Evolutionary conservation across 768 basidiomycete species (phyloP), one percentile per base, ranked within the genome.

Genomic region (Glaciozyma antarctica): DNA sequence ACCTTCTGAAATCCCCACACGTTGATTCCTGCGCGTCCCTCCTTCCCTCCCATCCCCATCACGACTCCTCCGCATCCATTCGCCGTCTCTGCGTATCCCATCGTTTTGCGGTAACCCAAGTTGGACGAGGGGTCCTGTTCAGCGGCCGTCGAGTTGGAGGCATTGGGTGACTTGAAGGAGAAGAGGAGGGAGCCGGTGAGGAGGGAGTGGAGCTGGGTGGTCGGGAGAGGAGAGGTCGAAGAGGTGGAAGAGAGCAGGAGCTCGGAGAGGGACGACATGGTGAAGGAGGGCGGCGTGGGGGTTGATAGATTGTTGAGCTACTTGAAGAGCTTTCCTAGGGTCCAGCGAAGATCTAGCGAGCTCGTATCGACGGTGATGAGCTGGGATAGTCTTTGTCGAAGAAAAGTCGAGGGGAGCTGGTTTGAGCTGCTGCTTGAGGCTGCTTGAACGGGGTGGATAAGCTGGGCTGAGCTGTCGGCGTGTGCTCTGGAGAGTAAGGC

Each of bases 1-100:
- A 88, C 94, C 80, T 91, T 93, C 81, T 97, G 91, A 77, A 91
- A 97, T 69, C 84, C 86, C 77, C 94, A 98, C 22, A 92, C 86
- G 73, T 94, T 86, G 69, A 95, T 73, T 51, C 94, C 81, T 0
- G 89, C 84, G 76, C 95, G 95, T 64, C 92, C 90, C 55, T 85
- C 83, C 75, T 95, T 92, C 2, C 86, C 85, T 34, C 89, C 85
- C 26, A 95, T 80, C 5, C 63, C 68, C 7, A 67, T 44, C 60
- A 95, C 81, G 64, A 90, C 80, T 1, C 93, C 92, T 28, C 94
- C 95, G 68, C 84, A 82, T 0, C 85, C 85, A 75, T 84, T 79
- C 57, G 77, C 79, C 1, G 88, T 86, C 62, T 84, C 82, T 5
- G 90, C 80, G 30, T 85, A 78, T 10, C 85, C 82, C n/a, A 85